A percentile compares a stretch with the other conserved stretches of the same genome.
phyloP scores from a whole-genome alignment of 1,139 yeast species.

The Pichia kudriavzevii region DNA sequence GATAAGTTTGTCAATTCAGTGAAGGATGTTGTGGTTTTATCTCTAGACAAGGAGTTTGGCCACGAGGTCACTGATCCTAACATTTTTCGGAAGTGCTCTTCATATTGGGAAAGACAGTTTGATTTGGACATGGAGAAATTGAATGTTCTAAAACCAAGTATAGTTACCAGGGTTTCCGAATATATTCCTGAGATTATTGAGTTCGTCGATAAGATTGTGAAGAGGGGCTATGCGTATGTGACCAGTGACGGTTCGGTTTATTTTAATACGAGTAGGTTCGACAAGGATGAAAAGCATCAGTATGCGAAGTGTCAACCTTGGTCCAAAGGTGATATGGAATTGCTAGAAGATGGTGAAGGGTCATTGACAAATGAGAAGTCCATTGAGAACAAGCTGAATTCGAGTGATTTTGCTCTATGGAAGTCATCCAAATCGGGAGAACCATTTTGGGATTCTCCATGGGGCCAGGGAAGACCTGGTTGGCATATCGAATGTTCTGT shows the following conservation, averaged over 20 bases:
- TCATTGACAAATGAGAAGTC: constrained; percentile 50
- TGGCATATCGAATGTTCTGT: constrained; percentile 99
- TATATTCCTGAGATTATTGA: constrained; percentile 85
- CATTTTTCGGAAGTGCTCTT: constrained; percentile 73
- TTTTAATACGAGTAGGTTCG: constrained; percentile 82
- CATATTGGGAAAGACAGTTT: constrained; percentile 82
- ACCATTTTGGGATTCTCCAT: constrained; percentile 90
- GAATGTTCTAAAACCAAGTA: constrained; percentile 76
- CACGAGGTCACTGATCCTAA: constrained; percentile 75
- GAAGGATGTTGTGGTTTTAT: constrained; percentile 69
- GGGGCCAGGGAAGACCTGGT: constrained; percentile 99
- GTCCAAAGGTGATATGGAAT: constrained; percentile 84
- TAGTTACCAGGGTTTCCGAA: constrained; percentile 94
- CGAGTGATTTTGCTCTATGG: constrained; percentile 95
- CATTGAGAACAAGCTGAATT: constrained; percentile 47
- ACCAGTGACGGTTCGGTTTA: constrained; percentile 89
- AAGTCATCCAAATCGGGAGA: constrained; percentile 95
- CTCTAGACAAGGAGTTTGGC: constrained; percentile 66
- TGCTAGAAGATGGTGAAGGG: constrained; percentile 95
- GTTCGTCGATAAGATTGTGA: constrained; percentile 67
- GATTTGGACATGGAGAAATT: constrained; percentile 79
- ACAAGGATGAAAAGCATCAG: constrained; percentile 58
- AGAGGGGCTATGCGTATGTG: constrained; percentile 76
- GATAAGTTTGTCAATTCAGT: constrained; percentile 42
- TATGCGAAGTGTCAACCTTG: constrained; percentile 98